phyloP scores from a whole-genome alignment of 495 filamentous ascomycete species.

The Elaphomyces granulatus region DNA sequence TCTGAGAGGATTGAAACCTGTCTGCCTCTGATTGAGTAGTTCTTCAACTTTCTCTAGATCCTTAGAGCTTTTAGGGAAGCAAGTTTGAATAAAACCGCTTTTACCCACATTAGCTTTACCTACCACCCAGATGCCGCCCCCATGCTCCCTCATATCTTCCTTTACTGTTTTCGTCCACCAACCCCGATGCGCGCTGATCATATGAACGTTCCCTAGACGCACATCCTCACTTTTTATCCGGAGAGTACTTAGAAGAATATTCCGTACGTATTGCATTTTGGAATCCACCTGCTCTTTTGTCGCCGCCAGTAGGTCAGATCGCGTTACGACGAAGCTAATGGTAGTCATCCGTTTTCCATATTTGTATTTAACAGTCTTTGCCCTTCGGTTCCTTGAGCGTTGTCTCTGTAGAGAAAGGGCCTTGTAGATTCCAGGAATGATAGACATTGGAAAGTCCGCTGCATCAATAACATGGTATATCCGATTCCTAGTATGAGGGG shows the following conservation, averaged over 20 bases:
- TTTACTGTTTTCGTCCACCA: conserved; percentile 87
- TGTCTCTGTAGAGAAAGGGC: conserved; percentile 48
- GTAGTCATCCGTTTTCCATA: conserved; percentile 44
- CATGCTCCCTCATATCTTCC: conserved; percentile 64
- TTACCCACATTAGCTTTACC: conserved; percentile 98
- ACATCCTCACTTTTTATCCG: conserved; percentile 43
- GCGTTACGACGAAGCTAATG: conserved; percentile 78
- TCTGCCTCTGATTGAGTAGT: conserved; percentile 17
- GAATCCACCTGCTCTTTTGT: conserved; percentile 64
- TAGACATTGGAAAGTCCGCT: conserved; percentile 88
- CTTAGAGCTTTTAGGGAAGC: conserved; percentile 70
- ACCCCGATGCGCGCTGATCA: conserved; percentile 64
- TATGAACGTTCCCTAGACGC: conserved; percentile 68
- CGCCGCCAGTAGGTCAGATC: conserved; percentile 72
- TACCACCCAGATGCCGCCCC: conserved; percentile 89
- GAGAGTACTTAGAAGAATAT: conserved; percentile 58
- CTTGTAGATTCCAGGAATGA: conserved; percentile 50
- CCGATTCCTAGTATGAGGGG: conserved; percentile 76
- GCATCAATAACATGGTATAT: conserved; percentile 97
- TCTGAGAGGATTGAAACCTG: conserved; percentile 10
- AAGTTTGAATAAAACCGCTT: conserved; percentile 69
- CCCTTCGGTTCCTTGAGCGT: conserved; percentile 62
- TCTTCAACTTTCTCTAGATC: conserved; percentile 27
- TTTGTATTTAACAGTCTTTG: conserved; percentile 45
- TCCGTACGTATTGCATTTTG: conserved; percentile 67